phyloP scores from a whole-genome alignment of 192 early-diverging fungal species.

The Dissophora ornata region DNA sequence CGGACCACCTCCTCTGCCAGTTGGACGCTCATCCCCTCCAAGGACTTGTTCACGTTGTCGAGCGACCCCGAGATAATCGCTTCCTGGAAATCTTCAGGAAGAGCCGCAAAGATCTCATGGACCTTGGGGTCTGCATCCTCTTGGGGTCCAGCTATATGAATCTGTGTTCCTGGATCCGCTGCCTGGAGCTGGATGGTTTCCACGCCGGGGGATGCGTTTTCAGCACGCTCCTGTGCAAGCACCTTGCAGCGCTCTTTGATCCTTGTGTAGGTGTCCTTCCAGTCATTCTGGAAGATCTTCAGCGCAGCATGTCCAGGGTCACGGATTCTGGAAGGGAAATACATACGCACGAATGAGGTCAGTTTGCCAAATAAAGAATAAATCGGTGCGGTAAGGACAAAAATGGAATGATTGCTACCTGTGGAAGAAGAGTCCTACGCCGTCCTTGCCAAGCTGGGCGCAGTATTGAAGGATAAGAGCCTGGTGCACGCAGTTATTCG shows the following conservation, averaged over 20 bases:
- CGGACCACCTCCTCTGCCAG: slow-evolving; percentile 84
- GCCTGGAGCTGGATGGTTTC: slow-evolving; percentile 82
- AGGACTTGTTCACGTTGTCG: slow-evolving; percentile 84
- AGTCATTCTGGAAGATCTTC: slow-evolving; percentile 87
- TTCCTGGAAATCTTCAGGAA: slow-evolving; percentile 78
- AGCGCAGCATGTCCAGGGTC: slow-evolving; percentile 68
- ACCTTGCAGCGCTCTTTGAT: slow-evolving; percentile 82
- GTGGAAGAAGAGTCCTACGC: slow-evolving; percentile 85
- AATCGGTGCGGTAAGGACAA: too few species aligned
- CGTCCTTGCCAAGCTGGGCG: slow-evolving; percentile 82
- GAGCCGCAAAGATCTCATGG: slow-evolving; percentile 73
- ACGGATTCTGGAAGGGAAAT: slow-evolving; percentile 37
- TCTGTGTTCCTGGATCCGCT: slow-evolving; percentile 73
- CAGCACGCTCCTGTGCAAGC: slow-evolving; percentile 62
- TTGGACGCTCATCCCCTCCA: slow-evolving; percentile 73
- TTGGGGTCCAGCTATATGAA: slow-evolving; percentile 75
- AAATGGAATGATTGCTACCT: slow-evolving; percentile 63
- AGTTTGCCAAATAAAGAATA: slow-evolving; percentile 6
- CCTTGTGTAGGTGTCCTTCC: slow-evolving; percentile 84
- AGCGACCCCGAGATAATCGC: slow-evolving; percentile 83
- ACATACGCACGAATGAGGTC: neutral
- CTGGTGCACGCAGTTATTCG: slow-evolving; percentile 84
- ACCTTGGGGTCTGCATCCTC: slow-evolving; percentile 67
- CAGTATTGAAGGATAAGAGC: slow-evolving; percentile 89
- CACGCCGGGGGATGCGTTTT: slow-evolving; percentile 54